Evolutionary conservation across 2,329 filamentous ascomycete species (phyloP).

Genomic region (Microdochium bolleyi): DNA sequence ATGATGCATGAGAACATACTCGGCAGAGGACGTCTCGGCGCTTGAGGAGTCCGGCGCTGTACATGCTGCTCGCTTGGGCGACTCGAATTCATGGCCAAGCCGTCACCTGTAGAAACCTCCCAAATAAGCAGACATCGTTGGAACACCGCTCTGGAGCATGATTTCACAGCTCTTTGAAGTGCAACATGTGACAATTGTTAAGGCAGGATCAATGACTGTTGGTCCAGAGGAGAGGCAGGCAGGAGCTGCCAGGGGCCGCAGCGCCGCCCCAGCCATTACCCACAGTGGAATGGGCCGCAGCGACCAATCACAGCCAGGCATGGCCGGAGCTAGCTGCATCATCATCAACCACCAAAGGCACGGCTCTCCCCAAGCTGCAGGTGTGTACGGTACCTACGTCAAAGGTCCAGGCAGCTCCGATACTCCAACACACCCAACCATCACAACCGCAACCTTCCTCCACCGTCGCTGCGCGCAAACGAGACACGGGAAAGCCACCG

Average conservation of each 20-base stretch:
- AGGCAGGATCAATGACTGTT: no score
- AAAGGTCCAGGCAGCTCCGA: neutral
- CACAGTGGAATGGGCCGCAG: neutral
- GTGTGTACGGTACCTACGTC: neutral
- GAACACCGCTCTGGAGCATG: no score
- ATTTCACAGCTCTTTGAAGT: neutral
- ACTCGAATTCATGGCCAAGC: no score
- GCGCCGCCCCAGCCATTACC: no score
- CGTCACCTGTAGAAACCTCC: no score
- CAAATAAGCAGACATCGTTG: no score
- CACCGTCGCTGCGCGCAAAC: no score
- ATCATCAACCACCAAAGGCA: neutral
- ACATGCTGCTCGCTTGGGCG: no score
- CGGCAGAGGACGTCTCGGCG: neutral
- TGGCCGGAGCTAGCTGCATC: neutral
- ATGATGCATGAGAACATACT: constrained; percentile 31
- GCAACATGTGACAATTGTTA: neutral
- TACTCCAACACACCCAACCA: neutral
- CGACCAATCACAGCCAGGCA: neutral
- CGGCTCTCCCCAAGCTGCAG: neutral
- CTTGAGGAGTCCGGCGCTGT: neutral
- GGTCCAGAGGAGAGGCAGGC: no score
- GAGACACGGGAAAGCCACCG: no score
- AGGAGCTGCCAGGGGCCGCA: no score
- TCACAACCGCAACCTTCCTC: no score